Conservation (phyloP, 371 early-diverging fungal species). For the Rhizomucor pusillus region DNA sequence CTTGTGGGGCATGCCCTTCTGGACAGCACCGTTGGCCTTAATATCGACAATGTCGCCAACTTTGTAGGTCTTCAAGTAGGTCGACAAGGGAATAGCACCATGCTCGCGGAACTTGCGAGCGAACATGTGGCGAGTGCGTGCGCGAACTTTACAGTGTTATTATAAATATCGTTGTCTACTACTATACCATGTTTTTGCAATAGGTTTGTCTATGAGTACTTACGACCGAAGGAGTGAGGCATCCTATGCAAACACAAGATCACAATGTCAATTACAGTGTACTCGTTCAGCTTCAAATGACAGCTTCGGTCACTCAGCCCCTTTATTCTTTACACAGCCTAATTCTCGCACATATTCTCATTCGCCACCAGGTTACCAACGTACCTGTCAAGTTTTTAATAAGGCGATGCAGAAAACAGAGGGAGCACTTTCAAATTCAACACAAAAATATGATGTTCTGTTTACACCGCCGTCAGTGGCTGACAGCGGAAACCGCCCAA, state of each 20-base stretch:
- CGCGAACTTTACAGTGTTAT: conserved; percentile 63
- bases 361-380: too few relatives aligned
- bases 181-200: neutral
- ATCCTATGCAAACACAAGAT: conserved; percentile 31
- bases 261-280: too few relatives aligned
- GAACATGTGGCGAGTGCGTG: conserved; percentile 99
- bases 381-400: too few relatives aligned
- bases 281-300: too few relatives aligned
- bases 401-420: neutral
- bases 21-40: conserved; percentile 78
- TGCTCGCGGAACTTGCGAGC: conserved; percentile 95
- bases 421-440: neutral
- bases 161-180: neutral
- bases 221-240: conserved; percentile 94
- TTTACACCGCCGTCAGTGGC: too few relatives aligned
- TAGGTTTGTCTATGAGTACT: conserved; percentile 14
- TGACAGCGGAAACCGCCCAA: too few relatives aligned
- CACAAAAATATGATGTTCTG: too few relatives aligned
- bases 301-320: too few relatives aligned
- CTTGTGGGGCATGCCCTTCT: conserved; percentile 99
- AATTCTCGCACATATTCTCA: too few relatives aligned
- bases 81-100: conserved; percentile 92
- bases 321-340: too few relatives aligned
- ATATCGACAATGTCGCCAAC: conserved; percentile 52
- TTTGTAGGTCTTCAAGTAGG: conserved; percentile 97